Conservation (phyloP, 768 basidiomycete species). For the Clitopilus hobsonii region DNA sequence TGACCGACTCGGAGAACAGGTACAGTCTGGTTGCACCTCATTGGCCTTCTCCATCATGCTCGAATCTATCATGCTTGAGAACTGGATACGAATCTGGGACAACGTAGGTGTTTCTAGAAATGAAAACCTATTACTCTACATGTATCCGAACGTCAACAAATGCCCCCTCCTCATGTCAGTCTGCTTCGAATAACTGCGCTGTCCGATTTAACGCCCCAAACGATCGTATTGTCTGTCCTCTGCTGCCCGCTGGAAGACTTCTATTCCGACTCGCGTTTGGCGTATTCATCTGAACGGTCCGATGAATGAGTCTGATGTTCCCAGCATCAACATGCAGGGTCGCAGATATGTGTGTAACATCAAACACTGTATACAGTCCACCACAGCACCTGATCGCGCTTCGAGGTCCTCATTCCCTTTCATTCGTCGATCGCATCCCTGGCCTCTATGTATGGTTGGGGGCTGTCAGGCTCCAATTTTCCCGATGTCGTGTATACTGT, state of each 20-base stretch:
- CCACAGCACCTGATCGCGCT: neutral
- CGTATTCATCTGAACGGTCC: neutral
- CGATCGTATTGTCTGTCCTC: no score
- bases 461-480: neutral
- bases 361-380: neutral
- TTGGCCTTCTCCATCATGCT: neutral
- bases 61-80: neutral
- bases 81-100: no score
- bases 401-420: neutral
- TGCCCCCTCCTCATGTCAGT: neutral
- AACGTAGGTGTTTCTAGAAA: neutral
- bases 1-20: neutral
- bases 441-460: neutral
- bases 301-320: neutral
- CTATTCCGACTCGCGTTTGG: neutral
- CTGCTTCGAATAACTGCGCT: neutral
- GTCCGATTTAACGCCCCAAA: neutral
- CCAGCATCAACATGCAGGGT: neutral
- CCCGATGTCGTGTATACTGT: neutral
- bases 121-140: neutral
- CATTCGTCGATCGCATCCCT: neutral
- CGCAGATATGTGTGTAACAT: neutral
- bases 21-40: neutral
- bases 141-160: no score
- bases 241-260: neutral